Conservation (phyloP, 2,329 filamentous ascomycete genomes). For the Paracoccidioides lutzii region DNA sequence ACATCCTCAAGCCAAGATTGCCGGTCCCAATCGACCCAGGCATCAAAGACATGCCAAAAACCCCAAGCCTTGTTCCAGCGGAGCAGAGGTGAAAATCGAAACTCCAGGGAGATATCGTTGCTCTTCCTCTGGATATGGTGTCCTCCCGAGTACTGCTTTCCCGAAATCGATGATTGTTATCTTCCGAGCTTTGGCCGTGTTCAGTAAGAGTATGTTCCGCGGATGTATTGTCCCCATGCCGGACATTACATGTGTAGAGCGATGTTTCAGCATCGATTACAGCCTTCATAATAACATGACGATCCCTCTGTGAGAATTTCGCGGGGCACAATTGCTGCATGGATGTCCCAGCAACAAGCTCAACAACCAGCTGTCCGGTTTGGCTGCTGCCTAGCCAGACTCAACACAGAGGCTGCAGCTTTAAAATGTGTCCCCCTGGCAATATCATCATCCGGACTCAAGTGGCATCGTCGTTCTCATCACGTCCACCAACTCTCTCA, state of each 20-base stretch:
- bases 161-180: conserved; percentile 7
- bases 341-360: conserved; percentile 3
- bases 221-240: conserved; percentile 8
- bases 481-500: no score
- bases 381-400: no score
- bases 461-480: no score
- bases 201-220: conserved; percentile 6
- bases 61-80: conserved; percentile 2
- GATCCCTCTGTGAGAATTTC: conserved; percentile 3
- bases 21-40: conserved; percentile 10
- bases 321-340: conserved; percentile 7
- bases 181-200: neutral
- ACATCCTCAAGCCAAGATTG: conserved; percentile 7
- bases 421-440: no score
- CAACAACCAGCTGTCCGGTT: no score
- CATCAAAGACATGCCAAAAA: neutral
- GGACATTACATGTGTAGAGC: conserved; percentile 7
- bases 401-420: no score
- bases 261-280: conserved; percentile 8
- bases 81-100: conserved; percentile 5
- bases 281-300: conserved; percentile 8
- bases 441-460: no score
- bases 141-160: neutral
- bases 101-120: conserved; percentile 3
- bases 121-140: neutral